phyloP scores from a whole-genome alignment of 2,329 filamentous ascomycete genomes.

The Pyricularia sp. region DNA sequence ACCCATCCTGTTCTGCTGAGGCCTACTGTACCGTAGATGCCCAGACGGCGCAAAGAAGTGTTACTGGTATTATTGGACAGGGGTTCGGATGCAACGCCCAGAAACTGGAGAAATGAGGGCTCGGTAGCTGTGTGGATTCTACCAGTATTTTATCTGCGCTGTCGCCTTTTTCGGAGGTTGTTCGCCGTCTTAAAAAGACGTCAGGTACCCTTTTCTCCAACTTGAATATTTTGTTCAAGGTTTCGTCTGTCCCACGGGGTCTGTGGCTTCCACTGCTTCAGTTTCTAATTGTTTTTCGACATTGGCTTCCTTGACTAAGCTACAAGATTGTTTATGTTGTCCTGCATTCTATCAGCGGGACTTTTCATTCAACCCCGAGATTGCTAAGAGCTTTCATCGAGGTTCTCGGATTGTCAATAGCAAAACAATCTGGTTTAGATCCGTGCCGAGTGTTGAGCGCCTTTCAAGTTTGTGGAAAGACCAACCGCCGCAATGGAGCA shows the following conservation, averaged over 20 bases:
- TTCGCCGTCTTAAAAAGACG: neutral
- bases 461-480: neutral
- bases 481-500: neutral
- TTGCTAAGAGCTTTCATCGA: too few relatives aligned
- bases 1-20: neutral
- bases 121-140: neutral
- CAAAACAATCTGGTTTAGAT: neutral
- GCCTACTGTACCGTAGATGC: neutral
- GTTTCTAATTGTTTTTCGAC: neutral
- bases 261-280: neutral
- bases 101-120: neutral
- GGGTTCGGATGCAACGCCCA: neutral
- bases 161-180: neutral
- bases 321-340: neutral
- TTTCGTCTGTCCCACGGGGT: neutral
- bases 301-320: neutral
- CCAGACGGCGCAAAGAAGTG: neutral
- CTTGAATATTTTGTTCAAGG: neutral
- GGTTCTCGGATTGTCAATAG: too few relatives aligned
- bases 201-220: neutral
- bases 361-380: too few relatives aligned
- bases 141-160: neutral
- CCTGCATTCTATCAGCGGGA: too few relatives aligned
- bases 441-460: neutral
- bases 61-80: neutral